Conservation (phyloP, 768 basidiomycete genomes). For the Hypsizygus marmoreus region DNA sequence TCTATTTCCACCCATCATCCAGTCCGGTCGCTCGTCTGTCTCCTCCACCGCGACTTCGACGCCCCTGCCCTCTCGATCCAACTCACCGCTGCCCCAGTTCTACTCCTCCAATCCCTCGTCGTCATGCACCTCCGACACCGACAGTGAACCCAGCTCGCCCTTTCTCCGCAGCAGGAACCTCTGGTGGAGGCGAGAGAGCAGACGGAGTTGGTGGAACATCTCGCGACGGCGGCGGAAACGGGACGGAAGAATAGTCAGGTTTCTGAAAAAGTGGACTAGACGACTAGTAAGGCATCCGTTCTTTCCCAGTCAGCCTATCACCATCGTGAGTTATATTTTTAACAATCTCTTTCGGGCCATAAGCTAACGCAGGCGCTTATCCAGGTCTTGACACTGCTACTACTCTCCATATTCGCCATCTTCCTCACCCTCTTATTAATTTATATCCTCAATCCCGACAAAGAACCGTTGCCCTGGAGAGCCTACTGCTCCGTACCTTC, state of each 20-base stretch:
- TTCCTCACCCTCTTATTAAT: slow-evolving; percentile 86
- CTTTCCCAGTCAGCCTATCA: slow-evolving; percentile 78
- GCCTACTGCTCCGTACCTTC: slow-evolving; percentile 81
- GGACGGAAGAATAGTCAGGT: slow-evolving; percentile 47
- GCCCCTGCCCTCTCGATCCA: slow-evolving; percentile 62
- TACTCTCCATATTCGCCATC: slow-evolving; percentile 80
- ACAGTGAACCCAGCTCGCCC: slow-evolving; percentile 58
- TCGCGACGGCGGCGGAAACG: slow-evolving; percentile 55
- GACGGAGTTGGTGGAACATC: slow-evolving; percentile 59
- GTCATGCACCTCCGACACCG: slow-evolving; percentile 61
- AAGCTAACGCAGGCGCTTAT: too few species aligned
- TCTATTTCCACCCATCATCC: slow-evolving; percentile 34
- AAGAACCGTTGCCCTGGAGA: slow-evolving; percentile 92
- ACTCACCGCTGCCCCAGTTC: slow-evolving; percentile 61
- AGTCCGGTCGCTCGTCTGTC: slow-evolving; percentile 39
- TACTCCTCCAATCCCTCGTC: slow-evolving; percentile 50
- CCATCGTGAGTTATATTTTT: slow-evolving; percentile 61
- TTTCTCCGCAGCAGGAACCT: slow-evolving; percentile 39
- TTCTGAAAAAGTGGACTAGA: slow-evolving; percentile 55
- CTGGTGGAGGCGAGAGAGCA: slow-evolving; percentile 47
- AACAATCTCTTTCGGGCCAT: neutral
- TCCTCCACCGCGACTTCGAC: slow-evolving; percentile 47
- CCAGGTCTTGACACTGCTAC: slow-evolving; percentile 69
- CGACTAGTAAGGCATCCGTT: slow-evolving; percentile 68
- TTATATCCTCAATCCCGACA: slow-evolving; percentile 94